A percentile compares a stretch with the other conserved stretches of the same genome.
These are phyloP conservation scores for Claviceps maximensis DNA, from an alignment of 2,329 filamentous ascomycete species.

Conservation along the genomic window DNA sequence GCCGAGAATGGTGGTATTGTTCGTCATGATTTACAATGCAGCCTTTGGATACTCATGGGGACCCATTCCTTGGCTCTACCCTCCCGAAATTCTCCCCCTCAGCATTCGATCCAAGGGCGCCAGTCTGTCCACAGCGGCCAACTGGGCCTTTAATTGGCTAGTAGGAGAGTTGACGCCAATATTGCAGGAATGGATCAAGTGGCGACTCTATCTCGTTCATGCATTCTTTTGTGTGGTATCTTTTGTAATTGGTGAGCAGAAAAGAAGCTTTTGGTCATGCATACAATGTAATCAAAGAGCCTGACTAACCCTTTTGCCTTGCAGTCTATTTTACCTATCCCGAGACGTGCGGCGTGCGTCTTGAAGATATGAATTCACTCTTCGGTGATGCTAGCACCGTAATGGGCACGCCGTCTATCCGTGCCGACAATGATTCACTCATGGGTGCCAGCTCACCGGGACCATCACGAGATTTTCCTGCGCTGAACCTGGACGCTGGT, in stretches of 20 bases:
- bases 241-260: constrained; percentile 78
- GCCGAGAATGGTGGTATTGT: constrained; percentile 74
- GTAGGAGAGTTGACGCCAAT: constrained; percentile 93
- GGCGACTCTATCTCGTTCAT: constrained; percentile 88
- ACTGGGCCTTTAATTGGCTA: constrained; percentile 98
- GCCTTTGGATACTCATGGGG: constrained; percentile 94
- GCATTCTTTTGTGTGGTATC: constrained; percentile 93
- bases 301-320: constrained; percentile 10
- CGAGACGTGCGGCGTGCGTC: constrained; percentile 84
- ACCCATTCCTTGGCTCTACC: constrained; percentile 95
- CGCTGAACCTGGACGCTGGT: constrained; percentile 66
- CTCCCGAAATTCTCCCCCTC: constrained; percentile 92
- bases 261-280: not conserved
- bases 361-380: constrained; percentile 92
- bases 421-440: constrained; percentile 65
- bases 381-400: constrained; percentile 88
- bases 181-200: constrained; percentile 80
- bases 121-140: constrained; percentile 87
- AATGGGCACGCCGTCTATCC: constrained; percentile 61
- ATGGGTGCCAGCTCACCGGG: constrained; percentile 63
- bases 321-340: constrained; percentile 95
- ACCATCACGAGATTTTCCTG: constrained; percentile 59
- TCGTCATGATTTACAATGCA: constrained; percentile 97
- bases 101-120: constrained; percentile 96
- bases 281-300: not conserved